Evolutionary conservation across 306 rosid species (phyloP).

Genomic region (Mimosa pudica): DNA sequence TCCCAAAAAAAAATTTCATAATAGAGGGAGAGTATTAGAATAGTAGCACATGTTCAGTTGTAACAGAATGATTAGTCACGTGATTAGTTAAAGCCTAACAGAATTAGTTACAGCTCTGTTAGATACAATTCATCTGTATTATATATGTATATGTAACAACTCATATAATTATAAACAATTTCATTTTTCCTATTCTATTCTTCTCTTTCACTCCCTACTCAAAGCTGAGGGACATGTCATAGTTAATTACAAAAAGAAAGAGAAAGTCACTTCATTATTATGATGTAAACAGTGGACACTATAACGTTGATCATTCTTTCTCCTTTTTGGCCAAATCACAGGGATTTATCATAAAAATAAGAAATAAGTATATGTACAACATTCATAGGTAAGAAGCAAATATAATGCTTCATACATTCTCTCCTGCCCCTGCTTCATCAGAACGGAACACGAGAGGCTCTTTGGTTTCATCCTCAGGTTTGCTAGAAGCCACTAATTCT

Average conservation of each 20-base stretch:
- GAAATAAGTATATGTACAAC: neutral
- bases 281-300: neutral
- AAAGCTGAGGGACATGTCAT: neutral
- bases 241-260: neutral
- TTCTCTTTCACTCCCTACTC: no score
- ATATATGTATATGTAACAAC: no score
- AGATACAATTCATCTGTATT: no score
- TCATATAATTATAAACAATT: no score
- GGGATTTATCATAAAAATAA: neutral
- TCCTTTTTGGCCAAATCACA: neutral
- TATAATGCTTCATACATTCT: conserved; percentile 37
- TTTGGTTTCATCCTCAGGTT: conserved; percentile 35
- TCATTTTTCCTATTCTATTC: no score
- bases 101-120: no score
- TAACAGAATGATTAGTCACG: no score
- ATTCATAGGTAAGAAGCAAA: no score
- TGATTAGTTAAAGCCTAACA: no score
- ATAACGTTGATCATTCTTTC: neutral
- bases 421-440: conserved; percentile 37
- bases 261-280: neutral
- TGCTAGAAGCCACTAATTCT: conserved; percentile 9
- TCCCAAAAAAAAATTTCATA: no score
- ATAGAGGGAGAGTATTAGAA: no score
- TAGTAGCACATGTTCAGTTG: no score
- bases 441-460: conserved; percentile 44